Evolutionary conservation across 345 rosid species (phyloP).

Genomic region (Citrus trifoliata): DNA sequence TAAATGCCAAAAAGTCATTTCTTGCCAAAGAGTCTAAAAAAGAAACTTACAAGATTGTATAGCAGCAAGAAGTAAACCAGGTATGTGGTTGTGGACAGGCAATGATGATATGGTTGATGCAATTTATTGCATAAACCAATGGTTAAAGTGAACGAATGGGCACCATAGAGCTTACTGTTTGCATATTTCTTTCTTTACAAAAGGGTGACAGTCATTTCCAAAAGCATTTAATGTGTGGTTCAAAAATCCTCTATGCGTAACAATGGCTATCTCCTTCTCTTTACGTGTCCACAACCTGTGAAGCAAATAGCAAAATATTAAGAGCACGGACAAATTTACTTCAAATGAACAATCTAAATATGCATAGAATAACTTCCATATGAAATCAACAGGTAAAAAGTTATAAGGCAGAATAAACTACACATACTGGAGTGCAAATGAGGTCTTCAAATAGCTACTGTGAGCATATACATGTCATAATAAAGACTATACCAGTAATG

Average conservation of each 20-base stretch:
- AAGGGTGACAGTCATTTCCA: conserved; percentile 79
- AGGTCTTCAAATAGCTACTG: not conserved
- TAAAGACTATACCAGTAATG: not conserved
- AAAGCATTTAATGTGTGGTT: conserved; percentile 63
- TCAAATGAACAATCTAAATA: not conserved
- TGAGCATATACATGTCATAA: not conserved
- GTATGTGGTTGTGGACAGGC: not conserved
- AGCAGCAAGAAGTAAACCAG: not conserved
- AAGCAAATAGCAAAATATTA: conserved; percentile 9
- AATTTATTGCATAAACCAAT: not conserved
- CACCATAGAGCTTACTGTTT: conserved; percentile 50
- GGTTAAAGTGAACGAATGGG: not conserved
- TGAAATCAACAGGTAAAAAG: not conserved
- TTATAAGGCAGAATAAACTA: not conserved
- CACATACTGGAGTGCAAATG: not conserved
- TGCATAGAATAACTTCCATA: not conserved
- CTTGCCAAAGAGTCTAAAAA: not conserved
- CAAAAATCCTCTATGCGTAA: conserved; percentile 95
- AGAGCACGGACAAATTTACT: not conserved
- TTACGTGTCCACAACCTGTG: conserved; percentile 93
- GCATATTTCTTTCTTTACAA: conserved; percentile 71
- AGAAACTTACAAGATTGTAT: not conserved
- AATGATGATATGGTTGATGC: not conserved
- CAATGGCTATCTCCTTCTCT: conserved; percentile 97
- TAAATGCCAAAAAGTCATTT: conserved; percentile 7